phyloP scores from a whole-genome alignment of 352 stramenopile species.

The Phytopythium cucurbitacearum region DNA sequence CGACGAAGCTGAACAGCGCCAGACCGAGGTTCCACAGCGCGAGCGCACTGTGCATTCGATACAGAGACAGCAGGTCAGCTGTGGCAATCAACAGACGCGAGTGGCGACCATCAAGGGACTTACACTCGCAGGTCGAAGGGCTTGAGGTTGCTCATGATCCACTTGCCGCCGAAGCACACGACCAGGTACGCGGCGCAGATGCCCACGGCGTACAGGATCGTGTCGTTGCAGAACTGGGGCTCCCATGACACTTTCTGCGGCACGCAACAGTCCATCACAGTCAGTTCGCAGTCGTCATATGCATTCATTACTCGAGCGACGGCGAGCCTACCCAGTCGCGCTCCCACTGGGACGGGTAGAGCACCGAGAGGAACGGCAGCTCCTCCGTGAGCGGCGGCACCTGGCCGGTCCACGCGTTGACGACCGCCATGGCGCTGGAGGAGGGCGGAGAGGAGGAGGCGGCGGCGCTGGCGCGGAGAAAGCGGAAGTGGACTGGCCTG shows the following conservation, averaged over 20 bases:
- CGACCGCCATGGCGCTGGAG: constrained; percentile 16
- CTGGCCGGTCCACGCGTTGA: constrained; percentile 9
- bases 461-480: neutral
- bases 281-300: constrained; percentile 3
- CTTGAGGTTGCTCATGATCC: constrained; percentile 74
- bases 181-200: constrained; percentile 67
- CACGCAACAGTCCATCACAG: neutral
- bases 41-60: constrained; percentile 31
- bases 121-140: constrained; percentile 79
- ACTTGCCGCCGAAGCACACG: constrained; percentile 72
- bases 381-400: constrained; percentile 40
- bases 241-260: constrained; percentile 60
- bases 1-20: constrained; percentile 78
- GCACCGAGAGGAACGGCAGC: constrained; percentile 40
- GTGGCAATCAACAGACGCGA: neutral
- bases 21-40: constrained; percentile 80
- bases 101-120: neutral
- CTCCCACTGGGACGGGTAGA: constrained; percentile 76
- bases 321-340: constrained; percentile 50
- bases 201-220: constrained; percentile 48
- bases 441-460: neutral
- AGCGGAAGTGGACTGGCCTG: too few relatives aligned
- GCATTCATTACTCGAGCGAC: too few relatives aligned
- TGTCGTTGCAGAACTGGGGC: constrained; percentile 61
- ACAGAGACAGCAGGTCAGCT: constrained; percentile 1